These are phyloP conservation scores for Alloteropsis semialata DNA, from an alignment of 176 grass and related monocot genomes.

Conservation along the genomic window DNA sequence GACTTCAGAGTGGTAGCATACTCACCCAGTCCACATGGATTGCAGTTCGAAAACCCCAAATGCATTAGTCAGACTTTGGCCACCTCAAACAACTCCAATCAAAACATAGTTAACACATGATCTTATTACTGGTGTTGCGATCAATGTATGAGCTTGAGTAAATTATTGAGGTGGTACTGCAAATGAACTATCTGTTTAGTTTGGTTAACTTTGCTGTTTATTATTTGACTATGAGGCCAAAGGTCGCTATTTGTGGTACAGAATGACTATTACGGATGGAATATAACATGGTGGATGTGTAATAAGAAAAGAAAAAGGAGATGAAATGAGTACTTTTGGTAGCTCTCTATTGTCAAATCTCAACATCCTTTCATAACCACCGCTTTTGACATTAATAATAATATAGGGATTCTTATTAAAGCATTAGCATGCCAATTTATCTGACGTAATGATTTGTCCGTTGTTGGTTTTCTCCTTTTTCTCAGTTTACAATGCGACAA, in stretches of 20 bases:
- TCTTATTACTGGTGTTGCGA: background rate
- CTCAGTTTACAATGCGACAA: background rate
- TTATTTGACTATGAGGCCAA: background rate
- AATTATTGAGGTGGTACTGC: background rate
- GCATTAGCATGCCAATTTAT: background rate
- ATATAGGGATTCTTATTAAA: background rate
- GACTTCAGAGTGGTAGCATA: background rate
- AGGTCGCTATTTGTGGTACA: background rate
- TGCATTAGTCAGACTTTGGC: background rate
- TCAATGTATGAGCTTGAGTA: background rate
- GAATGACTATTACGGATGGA: background rate
- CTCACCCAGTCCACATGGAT: background rate
- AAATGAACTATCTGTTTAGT: background rate
- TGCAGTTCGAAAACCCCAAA: background rate
- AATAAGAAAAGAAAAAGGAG: conserved; percentile 3
- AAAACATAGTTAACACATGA: background rate
- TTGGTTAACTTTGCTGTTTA: background rate
- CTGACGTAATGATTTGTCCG: background rate
- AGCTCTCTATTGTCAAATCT: conserved; percentile 19
- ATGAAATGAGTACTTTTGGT: conserved; percentile 27
- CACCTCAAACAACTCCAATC: background rate
- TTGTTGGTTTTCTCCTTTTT: conserved; percentile 14
- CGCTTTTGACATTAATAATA: background rate
- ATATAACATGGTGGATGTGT: background rate
- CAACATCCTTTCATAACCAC: conserved; percentile 5